Percentiles rank a stretch among this genome's conserved stretches.
phyloP scores from a whole-genome alignment of 768 basidiomycete genomes.

The Mycena polygramma region DNA sequence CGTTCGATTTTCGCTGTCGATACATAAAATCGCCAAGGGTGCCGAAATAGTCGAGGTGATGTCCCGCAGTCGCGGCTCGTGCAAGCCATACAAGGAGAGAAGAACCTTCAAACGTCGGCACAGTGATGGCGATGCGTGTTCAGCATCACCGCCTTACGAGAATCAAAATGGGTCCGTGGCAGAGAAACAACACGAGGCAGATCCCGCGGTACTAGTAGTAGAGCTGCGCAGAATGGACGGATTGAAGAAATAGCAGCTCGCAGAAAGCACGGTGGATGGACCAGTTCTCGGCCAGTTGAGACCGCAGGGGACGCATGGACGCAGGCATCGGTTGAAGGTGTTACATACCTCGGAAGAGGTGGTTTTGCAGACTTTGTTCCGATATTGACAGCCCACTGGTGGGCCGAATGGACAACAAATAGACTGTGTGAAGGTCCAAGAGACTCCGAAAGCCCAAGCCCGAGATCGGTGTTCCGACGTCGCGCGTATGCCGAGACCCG shows the following conservation, averaged over 20 bases:
- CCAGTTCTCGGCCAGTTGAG: not conserved
- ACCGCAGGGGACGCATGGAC: not conserved
- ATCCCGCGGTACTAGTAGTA: not conserved
- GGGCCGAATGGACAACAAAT: not conserved
- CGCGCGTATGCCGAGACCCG: constrained; percentile 3
- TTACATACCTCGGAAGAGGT: constrained; percentile 12
- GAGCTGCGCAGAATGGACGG: not conserved
- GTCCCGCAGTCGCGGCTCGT: not conserved
- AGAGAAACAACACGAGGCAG: constrained; percentile 1
- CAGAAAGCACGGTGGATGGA: not conserved
- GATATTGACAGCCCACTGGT: constrained; percentile 8
- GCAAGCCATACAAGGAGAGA: not conserved
- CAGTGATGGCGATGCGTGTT: constrained; percentile 8
- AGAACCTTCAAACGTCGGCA: constrained; percentile 17
- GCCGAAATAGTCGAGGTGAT: not conserved
- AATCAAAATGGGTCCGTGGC: not conserved
- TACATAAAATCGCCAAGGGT: not conserved
- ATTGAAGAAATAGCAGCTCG: too few species aligned
- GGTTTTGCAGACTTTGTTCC: constrained; percentile 11
- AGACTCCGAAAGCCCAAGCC: not conserved
- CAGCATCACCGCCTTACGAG: not conserved
- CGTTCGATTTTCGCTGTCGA: not conserved
- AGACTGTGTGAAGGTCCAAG: not conserved
- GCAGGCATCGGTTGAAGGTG: constrained; percentile 13
- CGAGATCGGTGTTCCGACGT: not conserved